Percentiles rank a stretch among this genome's conserved stretches.
phyloP scores from a whole-genome alignment of 2,329 filamentous ascomycete species.

The Venturia carpophila region DNA sequence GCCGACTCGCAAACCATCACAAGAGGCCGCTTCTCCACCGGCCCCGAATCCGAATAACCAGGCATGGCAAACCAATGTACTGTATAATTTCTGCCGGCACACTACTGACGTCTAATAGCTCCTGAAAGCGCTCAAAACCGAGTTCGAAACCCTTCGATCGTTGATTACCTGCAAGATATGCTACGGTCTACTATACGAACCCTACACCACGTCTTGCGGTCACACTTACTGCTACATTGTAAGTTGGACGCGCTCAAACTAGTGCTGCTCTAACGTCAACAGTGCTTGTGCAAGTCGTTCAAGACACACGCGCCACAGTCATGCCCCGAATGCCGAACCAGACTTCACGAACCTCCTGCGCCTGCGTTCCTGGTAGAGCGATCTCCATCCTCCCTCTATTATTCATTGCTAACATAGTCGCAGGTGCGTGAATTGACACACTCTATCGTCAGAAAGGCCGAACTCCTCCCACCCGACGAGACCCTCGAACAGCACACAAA shows the following conservation, averaged over 20 bases:
- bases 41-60: conserved; percentile 30
- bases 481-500: conserved; percentile 52
- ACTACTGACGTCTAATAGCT: conserved; percentile 25
- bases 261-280: conserved; percentile 23
- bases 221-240: conserved; percentile 66
- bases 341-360: conserved; percentile 51
- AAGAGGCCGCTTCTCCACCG: conserved; percentile 19
- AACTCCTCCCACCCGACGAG: conserved; percentile 56
- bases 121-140: conserved; percentile 35
- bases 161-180: conserved; percentile 62
- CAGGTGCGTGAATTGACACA: conserved; percentile 53
- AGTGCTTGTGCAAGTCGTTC: conserved; percentile 53
- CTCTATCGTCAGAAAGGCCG: conserved; percentile 51
- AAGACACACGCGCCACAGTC: conserved; percentile 43
- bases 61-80: conserved; percentile 22
- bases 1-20: neutral
- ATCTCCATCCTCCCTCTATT: neutral
- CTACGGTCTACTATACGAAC: conserved; percentile 60
- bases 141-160: conserved; percentile 53
- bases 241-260: conserved; percentile 24
- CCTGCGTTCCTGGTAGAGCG: conserved; percentile 42
- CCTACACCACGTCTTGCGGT: conserved; percentile 59
- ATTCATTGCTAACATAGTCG: neutral
- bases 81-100: neutral
- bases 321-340: conserved; percentile 59